Percentiles rank a stretch among this genome's conserved stretches.
Conservation (phyloP, 1,284 basidiomycete species). For the Apiotrichum sp. region DNA sequence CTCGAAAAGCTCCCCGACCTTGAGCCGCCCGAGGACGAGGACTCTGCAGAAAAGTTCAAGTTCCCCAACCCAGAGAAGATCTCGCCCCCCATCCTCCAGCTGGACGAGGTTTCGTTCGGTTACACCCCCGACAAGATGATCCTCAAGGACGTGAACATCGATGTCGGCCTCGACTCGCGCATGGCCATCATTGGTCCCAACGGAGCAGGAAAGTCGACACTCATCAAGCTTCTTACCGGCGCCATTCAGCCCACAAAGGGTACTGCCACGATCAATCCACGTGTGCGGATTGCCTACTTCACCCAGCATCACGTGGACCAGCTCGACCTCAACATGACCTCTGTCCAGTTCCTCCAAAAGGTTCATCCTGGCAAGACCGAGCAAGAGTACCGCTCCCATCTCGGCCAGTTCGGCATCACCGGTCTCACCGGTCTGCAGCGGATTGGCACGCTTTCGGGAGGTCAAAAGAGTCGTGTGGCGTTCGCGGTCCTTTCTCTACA, state of each 20-base stretch:
- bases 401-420: conserved; percentile 98
- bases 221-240: conserved; percentile 89
- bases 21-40: conserved; percentile 78
- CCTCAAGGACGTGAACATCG: conserved; percentile 77
- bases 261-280: conserved; percentile 81
- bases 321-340: conserved; percentile 72
- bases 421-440: conserved; percentile 74
- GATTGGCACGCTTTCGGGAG: conserved; percentile 60
- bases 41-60: conserved; percentile 86
- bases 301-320: conserved; percentile 98
- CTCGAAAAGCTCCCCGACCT: conserved; percentile 95
- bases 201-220: conserved; percentile 52
- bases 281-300: conserved; percentile 86
- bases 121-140: conserved; percentile 77
- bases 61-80: conserved; percentile 94
- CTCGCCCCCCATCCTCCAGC: conserved; percentile 90
- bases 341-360: conserved; percentile 85
- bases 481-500: conserved; percentile 88
- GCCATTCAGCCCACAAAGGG: conserved; percentile 74
- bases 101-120: conserved; percentile 86
- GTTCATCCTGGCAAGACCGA: conserved; percentile 92
- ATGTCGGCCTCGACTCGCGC: conserved; percentile 80
- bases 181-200: conserved; percentile 81
- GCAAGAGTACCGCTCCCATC: conserved; percentile 89
- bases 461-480: conserved; percentile 94